phyloP scores from a whole-genome alignment of 176 grass and related monocot genomes.

The Eleusine indica region DNA sequence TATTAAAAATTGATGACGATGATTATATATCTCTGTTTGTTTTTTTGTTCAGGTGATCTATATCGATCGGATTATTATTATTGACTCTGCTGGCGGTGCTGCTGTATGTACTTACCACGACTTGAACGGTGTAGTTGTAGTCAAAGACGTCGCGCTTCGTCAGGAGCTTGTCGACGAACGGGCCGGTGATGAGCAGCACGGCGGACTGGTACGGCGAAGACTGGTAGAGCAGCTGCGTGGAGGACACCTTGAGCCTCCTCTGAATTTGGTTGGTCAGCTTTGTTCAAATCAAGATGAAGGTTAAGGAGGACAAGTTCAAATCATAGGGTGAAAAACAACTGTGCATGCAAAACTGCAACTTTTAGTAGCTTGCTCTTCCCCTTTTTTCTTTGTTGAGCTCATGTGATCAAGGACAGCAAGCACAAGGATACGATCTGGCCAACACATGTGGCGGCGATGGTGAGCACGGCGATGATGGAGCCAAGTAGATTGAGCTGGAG shows the following conservation, averaged over 20 bases:
- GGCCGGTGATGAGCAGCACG: conserved; percentile 70
- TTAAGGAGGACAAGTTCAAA: conserved; percentile 30
- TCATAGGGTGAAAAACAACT: neutral
- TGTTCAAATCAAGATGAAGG: conserved; percentile 40
- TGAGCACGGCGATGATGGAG: conserved; percentile 64
- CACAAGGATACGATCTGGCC: conserved; percentile 78
- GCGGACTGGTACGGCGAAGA: conserved; percentile 85
- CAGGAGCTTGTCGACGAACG: conserved; percentile 82
- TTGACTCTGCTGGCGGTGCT: neutral
- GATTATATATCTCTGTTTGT: no score
- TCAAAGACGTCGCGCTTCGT: conserved; percentile 69
- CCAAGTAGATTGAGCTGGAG: conserved; percentile 91
- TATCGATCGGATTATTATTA: neutral
- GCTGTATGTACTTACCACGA: conserved; percentile 53
- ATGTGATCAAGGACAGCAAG: neutral
- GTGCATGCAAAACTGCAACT: neutral
- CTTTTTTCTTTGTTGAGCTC: neutral
- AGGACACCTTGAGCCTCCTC: conserved; percentile 81
- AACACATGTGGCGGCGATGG: conserved; percentile 82
- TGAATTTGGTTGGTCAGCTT: conserved; percentile 98
- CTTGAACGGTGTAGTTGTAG: conserved; percentile 65
- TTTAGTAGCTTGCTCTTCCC: neutral
- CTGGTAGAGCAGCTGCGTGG: conserved; percentile 92
- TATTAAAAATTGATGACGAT: neutral
- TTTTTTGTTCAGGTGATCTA: neutral